Conservation (phyloP, 2,329 filamentous ascomycete genomes). For the Sporothrix brunneoviolacea region DNA sequence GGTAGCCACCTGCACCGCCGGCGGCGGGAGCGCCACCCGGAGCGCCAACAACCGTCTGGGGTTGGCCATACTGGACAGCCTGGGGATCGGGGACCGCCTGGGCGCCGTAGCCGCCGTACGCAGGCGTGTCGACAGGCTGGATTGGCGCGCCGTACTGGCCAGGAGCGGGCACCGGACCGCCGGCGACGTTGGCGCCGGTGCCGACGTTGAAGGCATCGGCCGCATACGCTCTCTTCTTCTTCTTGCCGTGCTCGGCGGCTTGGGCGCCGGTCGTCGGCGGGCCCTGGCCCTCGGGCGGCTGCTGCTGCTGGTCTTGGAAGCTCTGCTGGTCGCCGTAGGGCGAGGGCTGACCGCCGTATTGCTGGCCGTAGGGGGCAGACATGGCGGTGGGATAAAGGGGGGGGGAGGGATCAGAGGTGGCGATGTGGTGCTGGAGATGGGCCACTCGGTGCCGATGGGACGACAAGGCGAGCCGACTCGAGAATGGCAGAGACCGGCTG, state of each 20-base stretch:
- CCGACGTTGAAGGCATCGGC: conserved; percentile 92
- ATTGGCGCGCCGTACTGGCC: conserved; percentile 41
- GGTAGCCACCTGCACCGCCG: conserved; percentile 64
- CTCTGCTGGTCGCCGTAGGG: conserved; percentile 32
- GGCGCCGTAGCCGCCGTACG: conserved; percentile 56
- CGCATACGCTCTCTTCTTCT: conserved; percentile 94
- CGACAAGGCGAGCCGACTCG: neutral
- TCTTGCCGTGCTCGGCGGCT: conserved; percentile 48
- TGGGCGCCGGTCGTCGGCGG: conserved; percentile 27
- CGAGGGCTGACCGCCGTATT: conserved; percentile 30
- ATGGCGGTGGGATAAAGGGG: conserved; percentile 33
- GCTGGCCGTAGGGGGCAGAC: conserved; percentile 47
- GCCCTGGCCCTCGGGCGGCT: conserved; percentile 34
- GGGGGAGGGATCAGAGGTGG: neutral
- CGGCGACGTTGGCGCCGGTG: conserved; percentile 71
- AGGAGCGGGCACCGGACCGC: conserved; percentile 36
- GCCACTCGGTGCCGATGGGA: neutral
- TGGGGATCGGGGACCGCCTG: conserved; percentile 37
- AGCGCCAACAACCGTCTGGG: conserved; percentile 32
- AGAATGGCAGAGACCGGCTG: neutral
- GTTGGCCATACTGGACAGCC: conserved; percentile 36
- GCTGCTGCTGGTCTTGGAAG: conserved; percentile 30
- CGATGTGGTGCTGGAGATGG: neutral
- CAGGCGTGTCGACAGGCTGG: conserved; percentile 34
- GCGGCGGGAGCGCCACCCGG: conserved; percentile 36